phyloP scores from a whole-genome alignment of 495 filamentous ascomycete species.

The Coniosporium apollinis region DNA sequence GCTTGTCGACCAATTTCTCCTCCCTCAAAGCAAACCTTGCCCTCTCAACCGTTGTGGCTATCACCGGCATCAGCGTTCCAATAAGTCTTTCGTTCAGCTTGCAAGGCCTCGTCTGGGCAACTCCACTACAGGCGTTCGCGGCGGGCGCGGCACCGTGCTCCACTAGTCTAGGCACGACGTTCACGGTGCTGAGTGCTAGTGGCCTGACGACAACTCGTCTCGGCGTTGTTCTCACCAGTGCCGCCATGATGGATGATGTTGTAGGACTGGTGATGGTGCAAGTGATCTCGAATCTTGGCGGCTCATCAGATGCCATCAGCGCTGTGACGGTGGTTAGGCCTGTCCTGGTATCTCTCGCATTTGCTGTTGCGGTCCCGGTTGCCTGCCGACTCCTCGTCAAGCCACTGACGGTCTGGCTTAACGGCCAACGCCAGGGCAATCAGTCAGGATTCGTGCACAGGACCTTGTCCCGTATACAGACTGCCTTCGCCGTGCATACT shows the following conservation, averaged over 20 bases:
- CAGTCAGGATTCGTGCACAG: constrained; percentile 3
- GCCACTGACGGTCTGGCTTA: constrained; percentile 20
- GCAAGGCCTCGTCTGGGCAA: constrained; percentile 24
- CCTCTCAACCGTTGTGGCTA: constrained; percentile 42
- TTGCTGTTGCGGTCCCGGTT: constrained; percentile 32
- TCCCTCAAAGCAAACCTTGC: constrained; percentile 41
- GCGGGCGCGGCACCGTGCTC: constrained; percentile 62
- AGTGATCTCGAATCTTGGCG: constrained; percentile 37
- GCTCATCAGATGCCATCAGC: constrained; percentile 19
- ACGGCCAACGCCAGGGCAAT: constrained; percentile 4
- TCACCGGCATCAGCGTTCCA: constrained; percentile 45
- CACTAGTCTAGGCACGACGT: constrained; percentile 65
- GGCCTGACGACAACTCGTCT: constrained; percentile 41
- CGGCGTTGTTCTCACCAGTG: constrained; percentile 50
- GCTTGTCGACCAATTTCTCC: constrained; percentile 44
- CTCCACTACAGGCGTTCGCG: constrained; percentile 47
- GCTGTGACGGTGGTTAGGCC: constrained; percentile 36
- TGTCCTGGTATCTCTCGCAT: constrained; percentile 39
- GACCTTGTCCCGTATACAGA: constrained; percentile 9
- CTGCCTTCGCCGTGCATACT: constrained; percentile 27
- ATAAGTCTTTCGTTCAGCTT: constrained; percentile 54
- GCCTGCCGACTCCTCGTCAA: constrained; percentile 28
- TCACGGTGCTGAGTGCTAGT: constrained; percentile 47
- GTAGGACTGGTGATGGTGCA: constrained; percentile 67
- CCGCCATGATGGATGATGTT: constrained; percentile 74